These are phyloP conservation scores for Betula pendula DNA, from an alignment of 306 rosid genomes.

Conservation along the genomic window DNA sequence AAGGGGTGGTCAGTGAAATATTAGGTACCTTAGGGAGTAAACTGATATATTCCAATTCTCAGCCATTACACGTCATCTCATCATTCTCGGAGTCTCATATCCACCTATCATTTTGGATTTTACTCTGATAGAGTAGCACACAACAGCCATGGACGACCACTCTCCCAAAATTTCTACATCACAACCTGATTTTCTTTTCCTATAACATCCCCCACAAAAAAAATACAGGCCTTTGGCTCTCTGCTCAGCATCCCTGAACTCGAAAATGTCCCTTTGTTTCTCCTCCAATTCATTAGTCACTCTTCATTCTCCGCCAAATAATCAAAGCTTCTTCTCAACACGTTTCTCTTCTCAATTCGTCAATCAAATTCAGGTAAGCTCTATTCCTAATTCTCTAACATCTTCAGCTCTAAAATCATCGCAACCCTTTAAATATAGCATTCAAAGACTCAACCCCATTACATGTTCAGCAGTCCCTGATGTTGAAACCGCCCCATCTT, in stretches of 20 bases:
- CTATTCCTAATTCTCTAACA: slow-evolving; percentile 38
- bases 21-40: not conserved
- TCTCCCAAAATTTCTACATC: slow-evolving; percentile 31
- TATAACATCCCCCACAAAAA: not conserved
- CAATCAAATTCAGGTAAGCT: slow-evolving; percentile 50
- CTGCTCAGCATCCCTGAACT: not conserved
- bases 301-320: slow-evolving; percentile 46
- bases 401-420: slow-evolving; percentile 31
- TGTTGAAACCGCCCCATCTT: slow-evolving; percentile 42
- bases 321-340: slow-evolving; percentile 36
- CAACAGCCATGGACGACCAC: slow-evolving; percentile 15
- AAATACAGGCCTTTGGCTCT: slow-evolving; percentile 1
- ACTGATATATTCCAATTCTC: not conserved
- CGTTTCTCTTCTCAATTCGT: slow-evolving; percentile 53
- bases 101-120: slow-evolving; percentile 53
- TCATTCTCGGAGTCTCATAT: slow-evolving; percentile 1
- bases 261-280: slow-evolving; percentile 61
- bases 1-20: slow-evolving; percentile 6
- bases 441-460: slow-evolving; percentile 44
- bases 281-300: slow-evolving; percentile 50
- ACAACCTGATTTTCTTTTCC: slow-evolving; percentile 16
- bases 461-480: slow-evolving; percentile 46
- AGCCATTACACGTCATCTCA: slow-evolving; percentile 37
- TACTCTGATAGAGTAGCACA: slow-evolving; percentile 1
- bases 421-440: slow-evolving; percentile 35